A percentile compares a stretch with the other conserved stretches of the same genome.
phyloP scores from a whole-genome alignment of 2,329 filamentous ascomycete genomes.

The Calonectria naviculata region DNA sequence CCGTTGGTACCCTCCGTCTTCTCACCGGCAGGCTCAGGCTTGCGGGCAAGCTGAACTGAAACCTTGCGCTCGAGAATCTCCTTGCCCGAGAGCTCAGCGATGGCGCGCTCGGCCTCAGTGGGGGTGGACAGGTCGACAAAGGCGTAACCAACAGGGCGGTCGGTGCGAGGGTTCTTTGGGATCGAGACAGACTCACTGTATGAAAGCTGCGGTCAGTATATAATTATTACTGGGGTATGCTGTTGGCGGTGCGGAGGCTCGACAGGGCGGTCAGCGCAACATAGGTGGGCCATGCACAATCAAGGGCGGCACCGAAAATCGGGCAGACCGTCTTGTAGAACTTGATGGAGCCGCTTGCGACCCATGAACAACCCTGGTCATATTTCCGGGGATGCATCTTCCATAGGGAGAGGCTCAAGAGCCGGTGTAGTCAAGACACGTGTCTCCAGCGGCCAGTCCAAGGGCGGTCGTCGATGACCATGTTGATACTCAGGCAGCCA shows the following conservation, averaged over 20 bases:
- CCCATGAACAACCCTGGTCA: not conserved
- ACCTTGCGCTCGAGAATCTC: slow-evolving; percentile 99
- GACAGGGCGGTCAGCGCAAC: not conserved
- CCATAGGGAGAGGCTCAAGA: not conserved
- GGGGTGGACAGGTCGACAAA: slow-evolving; percentile 98
- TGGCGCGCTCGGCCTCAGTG: slow-evolving; percentile 93
- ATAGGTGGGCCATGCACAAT: not conserved
- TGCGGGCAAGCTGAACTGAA: slow-evolving; percentile 97
- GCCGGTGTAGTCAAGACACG: slow-evolving; percentile 27
- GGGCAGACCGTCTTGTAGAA: not conserved
- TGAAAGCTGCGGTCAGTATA: slow-evolving; percentile 40
- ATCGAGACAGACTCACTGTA: slow-evolving; percentile 97
- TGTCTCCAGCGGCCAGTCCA: slow-evolving; percentile 33
- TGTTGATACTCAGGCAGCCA: not conserved
- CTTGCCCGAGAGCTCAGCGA: slow-evolving; percentile 94
- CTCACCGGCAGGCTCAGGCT: slow-evolving; percentile 88
- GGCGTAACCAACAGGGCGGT: slow-evolving; percentile 97
- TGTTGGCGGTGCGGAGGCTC: not conserved
- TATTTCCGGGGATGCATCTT: slow-evolving; percentile 9
- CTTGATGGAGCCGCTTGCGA: not conserved
- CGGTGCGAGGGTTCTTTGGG: slow-evolving; percentile 98
- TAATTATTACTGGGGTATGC: not conserved
- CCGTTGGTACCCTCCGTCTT: slow-evolving; percentile 80
- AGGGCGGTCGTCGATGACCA: not conserved
- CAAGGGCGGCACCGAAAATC: not conserved